Evolutionary conservation across 2,329 filamentous ascomycete genomes (phyloP).

Genomic region (Hortaea werneckii): DNA sequence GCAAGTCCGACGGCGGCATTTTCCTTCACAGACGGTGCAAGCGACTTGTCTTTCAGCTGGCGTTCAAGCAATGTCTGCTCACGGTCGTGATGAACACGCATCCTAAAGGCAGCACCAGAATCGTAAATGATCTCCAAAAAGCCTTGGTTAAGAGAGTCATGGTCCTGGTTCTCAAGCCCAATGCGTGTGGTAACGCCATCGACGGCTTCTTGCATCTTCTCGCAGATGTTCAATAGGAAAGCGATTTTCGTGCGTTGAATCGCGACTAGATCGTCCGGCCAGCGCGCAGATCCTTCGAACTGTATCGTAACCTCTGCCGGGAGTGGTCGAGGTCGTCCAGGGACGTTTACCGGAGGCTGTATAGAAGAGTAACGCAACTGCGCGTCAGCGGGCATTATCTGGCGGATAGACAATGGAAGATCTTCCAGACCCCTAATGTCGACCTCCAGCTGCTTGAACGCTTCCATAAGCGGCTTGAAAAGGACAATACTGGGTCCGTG

Average conservation of each 20-base stretch:
- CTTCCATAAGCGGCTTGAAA: constrained; percentile 60
- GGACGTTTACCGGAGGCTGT: constrained; percentile 32
- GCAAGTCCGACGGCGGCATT: constrained; percentile 60
- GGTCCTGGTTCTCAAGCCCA: constrained; percentile 67
- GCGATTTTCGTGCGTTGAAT: constrained; percentile 93
- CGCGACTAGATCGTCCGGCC: constrained; percentile 83
- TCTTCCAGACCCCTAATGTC: constrained; percentile 69
- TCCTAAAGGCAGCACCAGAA: constrained; percentile 62
- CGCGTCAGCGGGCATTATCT: constrained; percentile 63
- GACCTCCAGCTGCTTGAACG: constrained; percentile 63
- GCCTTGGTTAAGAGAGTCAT: constrained; percentile 62
- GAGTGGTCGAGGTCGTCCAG: constrained; percentile 35
- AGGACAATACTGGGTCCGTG: constrained; percentile 31
- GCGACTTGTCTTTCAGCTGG: constrained; percentile 62
- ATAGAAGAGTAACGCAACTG: constrained; percentile 66
- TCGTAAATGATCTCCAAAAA: constrained; percentile 75
- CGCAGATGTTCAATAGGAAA: constrained; percentile 65
- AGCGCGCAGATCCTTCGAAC: constrained; percentile 86
- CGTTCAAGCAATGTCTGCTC: constrained; percentile 73
- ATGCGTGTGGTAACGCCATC: constrained; percentile 56
- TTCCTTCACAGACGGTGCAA: constrained; percentile 56
- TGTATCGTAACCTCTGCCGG: constrained; percentile 75
- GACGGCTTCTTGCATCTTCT: constrained; percentile 56
- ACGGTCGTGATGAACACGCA: constrained; percentile 81
- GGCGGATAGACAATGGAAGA: constrained; percentile 77